A percentile compares a stretch with the other conserved stretches of the same genome.
Evolutionary conservation across 1,284 basidiomycete species (phyloP).

Genomic region (Ustilago sp.): DNA sequence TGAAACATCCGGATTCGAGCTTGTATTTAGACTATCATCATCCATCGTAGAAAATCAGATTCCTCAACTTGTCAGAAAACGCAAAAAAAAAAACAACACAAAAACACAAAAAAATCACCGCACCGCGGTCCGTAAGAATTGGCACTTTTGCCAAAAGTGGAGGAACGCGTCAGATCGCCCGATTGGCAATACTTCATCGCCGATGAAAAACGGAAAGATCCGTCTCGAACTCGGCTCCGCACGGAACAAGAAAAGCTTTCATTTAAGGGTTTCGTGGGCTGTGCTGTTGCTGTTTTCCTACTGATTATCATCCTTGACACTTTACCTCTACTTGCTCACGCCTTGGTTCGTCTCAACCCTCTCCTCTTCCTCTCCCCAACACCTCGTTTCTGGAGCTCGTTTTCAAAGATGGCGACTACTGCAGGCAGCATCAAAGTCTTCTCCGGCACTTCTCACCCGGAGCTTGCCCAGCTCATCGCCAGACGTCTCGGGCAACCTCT

Average conservation of each 20-base stretch:
- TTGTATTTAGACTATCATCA: no score
- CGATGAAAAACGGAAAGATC: slow-evolving; percentile 12
- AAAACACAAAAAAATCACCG: neutral
- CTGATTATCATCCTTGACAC: slow-evolving; percentile 10
- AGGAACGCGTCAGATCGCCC: slow-evolving; percentile 22
- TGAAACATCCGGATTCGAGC: no score
- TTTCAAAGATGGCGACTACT: slow-evolving; percentile 24
- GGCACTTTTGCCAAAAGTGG: slow-evolving; percentile 7
- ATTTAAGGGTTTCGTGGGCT: neutral
- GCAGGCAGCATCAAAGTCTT: slow-evolving; percentile 52
- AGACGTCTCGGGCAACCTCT: slow-evolving; percentile 73
- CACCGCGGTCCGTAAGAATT: neutral
- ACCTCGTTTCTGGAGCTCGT: neutral
- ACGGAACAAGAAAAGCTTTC: slow-evolving; percentile 8
- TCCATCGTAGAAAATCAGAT: no score
- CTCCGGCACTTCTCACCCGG: slow-evolving; percentile 77
- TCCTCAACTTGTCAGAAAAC: neutral
- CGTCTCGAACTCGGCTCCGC: slow-evolving; percentile 3
- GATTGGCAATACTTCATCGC: neutral
- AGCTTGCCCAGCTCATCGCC: slow-evolving; percentile 92
- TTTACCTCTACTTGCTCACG: slow-evolving; percentile 40
- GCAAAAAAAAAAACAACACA: no score
- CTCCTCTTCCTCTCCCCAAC: neutral
- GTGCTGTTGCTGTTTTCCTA: neutral
- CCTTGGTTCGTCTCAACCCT: neutral